Conservation (phyloP, 2,329 filamentous ascomycete genomes). For the Grosmannia clavigera region DNA sequence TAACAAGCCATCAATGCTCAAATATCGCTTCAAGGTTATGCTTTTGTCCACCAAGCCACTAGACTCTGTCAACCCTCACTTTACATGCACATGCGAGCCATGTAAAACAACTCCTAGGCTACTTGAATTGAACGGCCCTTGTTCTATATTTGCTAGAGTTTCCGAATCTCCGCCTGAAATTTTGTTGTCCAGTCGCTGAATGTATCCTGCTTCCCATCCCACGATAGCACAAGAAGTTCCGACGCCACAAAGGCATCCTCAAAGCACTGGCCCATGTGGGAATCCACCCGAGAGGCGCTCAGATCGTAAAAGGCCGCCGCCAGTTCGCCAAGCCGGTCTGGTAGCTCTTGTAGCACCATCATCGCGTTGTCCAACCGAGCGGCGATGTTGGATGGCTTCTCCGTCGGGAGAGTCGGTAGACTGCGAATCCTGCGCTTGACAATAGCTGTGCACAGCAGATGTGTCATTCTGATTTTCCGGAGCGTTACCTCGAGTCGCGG, state of each 20-base stretch:
- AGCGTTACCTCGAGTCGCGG: constrained; percentile 52
- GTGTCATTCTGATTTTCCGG: constrained; percentile 53
- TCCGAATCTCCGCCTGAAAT: constrained; percentile 26
- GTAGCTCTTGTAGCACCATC: constrained; percentile 43
- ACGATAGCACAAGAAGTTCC: constrained; percentile 43
- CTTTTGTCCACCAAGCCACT: not conserved
- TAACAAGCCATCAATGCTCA: no score
- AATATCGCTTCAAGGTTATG: no score
- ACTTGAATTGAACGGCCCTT: not conserved
- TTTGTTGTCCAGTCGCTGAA: constrained; percentile 65
- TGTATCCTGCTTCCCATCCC: constrained; percentile 57
- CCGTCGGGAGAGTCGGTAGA: constrained; percentile 30
- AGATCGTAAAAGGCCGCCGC: constrained; percentile 62
- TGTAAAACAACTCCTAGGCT: not conserved
- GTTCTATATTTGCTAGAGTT: not conserved
- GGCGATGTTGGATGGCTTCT: constrained; percentile 18
- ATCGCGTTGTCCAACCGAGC: constrained; percentile 44
- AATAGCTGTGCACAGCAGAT: constrained; percentile 56
- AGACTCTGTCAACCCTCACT: not conserved
- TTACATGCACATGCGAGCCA: not conserved
- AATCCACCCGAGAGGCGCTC: constrained; percentile 45
- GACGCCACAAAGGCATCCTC: constrained; percentile 44
- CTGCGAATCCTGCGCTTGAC: constrained; percentile 57
- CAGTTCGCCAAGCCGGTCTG: constrained; percentile 57
- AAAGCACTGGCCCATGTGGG: constrained; percentile 46